phyloP scores from a whole-genome alignment of 2,329 filamentous ascomycete genomes.

The Coleophoma cylindrospora region DNA sequence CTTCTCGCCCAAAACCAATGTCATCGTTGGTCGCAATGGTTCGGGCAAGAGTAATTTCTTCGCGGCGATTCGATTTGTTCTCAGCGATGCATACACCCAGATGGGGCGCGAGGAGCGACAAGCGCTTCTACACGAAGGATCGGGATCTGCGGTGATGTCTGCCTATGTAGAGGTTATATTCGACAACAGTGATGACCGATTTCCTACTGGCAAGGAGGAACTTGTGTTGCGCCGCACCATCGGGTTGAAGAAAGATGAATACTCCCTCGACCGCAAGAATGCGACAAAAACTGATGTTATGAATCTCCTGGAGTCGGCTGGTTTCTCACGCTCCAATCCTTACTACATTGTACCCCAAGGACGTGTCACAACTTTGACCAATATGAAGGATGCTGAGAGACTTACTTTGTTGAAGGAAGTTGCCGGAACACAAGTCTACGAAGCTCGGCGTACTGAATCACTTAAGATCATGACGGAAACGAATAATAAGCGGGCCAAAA shows the following conservation, averaged over 20 bases:
- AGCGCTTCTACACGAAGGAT: conserved; percentile 94
- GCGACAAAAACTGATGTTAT: conserved; percentile 92
- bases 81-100: conserved; percentile 95
- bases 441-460: conserved; percentile 84
- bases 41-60: conserved; percentile 99
- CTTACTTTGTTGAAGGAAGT: conserved; percentile 92
- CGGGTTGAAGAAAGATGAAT: conserved; percentile 97
- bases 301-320: conserved; percentile 91
- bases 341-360: conserved; percentile 99
- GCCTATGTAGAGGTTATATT: conserved; percentile 99
- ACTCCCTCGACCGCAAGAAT: conserved; percentile 94
- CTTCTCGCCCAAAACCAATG: conserved; percentile 95
- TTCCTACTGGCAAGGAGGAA: conserved; percentile 88
- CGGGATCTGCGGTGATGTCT: conserved; percentile 95
- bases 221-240: conserved; percentile 90
- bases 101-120: conserved; percentile 95
- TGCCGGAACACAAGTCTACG: conserved; percentile 96
- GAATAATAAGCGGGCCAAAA: conserved; percentile 89
- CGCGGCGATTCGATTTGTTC: conserved; percentile 94
- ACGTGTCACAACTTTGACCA: conserved; percentile 90
- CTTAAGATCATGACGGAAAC: conserved; percentile 97
- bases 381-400: conserved; percentile 95
- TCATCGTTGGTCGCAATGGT: conserved; percentile 98
- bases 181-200: conserved; percentile 94
- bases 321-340: conserved; percentile 94